Evolutionary conservation across 2,329 filamentous ascomycete species (phyloP).

Genomic region (Clarireedia paspali): DNA sequence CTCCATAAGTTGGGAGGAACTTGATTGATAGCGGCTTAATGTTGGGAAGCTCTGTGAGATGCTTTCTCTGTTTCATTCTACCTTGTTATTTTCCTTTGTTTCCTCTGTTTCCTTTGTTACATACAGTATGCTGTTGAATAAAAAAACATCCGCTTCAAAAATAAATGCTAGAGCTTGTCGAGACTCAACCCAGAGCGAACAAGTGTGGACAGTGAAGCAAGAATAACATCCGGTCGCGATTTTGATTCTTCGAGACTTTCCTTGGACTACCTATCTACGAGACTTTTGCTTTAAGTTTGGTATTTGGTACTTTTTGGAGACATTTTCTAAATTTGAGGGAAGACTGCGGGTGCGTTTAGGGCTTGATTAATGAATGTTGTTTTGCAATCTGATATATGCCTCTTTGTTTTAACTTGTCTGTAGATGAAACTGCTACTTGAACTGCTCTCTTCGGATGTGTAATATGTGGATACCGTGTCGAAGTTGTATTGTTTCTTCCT

Average conservation of each 20-base stretch:
- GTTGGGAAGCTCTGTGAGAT: too few species aligned
- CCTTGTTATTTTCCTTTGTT: neutral
- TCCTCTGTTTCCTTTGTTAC: neutral
- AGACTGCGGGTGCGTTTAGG: too few species aligned
- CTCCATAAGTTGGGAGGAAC: too few species aligned
- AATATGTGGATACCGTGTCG: too few species aligned
- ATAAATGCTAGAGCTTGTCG: constrained; percentile 48
- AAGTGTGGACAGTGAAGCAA: constrained; percentile 53
- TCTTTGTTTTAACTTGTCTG: too few species aligned
- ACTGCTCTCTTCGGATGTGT: too few species aligned
- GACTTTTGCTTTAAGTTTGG: constrained; percentile 25
- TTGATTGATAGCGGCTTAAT: too few species aligned
- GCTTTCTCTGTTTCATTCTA: too few species aligned
- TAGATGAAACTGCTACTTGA: too few species aligned
- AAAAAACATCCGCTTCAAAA: constrained; percentile 24
- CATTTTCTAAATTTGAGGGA: constrained; percentile 12
- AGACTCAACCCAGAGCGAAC: constrained; percentile 41
- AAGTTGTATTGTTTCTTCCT: too few species aligned
- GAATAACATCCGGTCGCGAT: constrained; percentile 34
- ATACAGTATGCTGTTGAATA: neutral
- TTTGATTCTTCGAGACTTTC: constrained; percentile 32
- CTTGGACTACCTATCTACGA: constrained; percentile 22
- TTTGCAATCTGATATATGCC: too few species aligned
- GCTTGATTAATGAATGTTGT: too few species aligned
- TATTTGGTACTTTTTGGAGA: constrained; percentile 34